Percentiles rank a stretch among this genome's conserved stretches.
Evolutionary conservation across 352 stramenopile species (phyloP).

Genomic region (Phytophthora macrochlamydospora): DNA sequence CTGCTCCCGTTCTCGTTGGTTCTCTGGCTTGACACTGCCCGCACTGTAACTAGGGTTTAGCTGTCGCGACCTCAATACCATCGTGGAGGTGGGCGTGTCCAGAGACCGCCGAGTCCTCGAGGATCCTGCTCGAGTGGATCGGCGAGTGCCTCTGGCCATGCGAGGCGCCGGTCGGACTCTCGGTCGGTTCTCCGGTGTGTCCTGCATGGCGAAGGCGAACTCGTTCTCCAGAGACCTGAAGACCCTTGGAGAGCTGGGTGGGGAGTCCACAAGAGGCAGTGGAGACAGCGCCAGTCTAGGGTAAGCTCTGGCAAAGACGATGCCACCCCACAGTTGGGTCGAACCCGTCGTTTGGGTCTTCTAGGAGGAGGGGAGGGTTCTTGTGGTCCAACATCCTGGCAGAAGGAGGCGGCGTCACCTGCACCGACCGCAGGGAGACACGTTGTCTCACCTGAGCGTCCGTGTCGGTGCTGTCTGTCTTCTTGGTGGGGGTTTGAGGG

Average conservation of each 20-base stretch:
- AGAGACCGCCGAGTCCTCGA: slow-evolving; percentile 42
- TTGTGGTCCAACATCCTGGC: slow-evolving; percentile 67
- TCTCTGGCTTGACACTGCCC: slow-evolving; percentile 36
- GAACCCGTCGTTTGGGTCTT: slow-evolving; percentile 25
- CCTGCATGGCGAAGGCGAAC: slow-evolving; percentile 63
- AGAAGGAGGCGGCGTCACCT: slow-evolving; percentile 70
- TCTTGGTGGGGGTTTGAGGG: slow-evolving; percentile 22
- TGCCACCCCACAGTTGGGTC: slow-evolving; percentile 23
- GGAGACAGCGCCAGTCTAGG: slow-evolving; percentile 40
- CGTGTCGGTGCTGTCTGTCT: slow-evolving; percentile 21
- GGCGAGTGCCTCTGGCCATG: slow-evolving; percentile 50
- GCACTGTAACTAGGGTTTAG: slow-evolving; percentile 48
- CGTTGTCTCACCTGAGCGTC: slow-evolving; percentile 20
- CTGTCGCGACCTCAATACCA: slow-evolving; percentile 67
- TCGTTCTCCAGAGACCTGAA: slow-evolving; percentile 72
- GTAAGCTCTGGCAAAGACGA: slow-evolving; percentile 38
- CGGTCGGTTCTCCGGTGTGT: slow-evolving; percentile 52
- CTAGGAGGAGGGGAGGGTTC: slow-evolving; percentile 70
- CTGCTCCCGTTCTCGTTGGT: slow-evolving; percentile 47
- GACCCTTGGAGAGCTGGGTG: slow-evolving; percentile 40
- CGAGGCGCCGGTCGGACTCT: slow-evolving; percentile 49
- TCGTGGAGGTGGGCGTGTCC: slow-evolving; percentile 57
- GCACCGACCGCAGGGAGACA: slow-evolving; percentile 37
- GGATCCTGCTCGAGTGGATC: slow-evolving; percentile 39
- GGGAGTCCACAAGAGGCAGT: slow-evolving; percentile 32